Base-by-base conservation (phyloP, 1,284 basidiomycete species). In the Somion occarium region DNA sequence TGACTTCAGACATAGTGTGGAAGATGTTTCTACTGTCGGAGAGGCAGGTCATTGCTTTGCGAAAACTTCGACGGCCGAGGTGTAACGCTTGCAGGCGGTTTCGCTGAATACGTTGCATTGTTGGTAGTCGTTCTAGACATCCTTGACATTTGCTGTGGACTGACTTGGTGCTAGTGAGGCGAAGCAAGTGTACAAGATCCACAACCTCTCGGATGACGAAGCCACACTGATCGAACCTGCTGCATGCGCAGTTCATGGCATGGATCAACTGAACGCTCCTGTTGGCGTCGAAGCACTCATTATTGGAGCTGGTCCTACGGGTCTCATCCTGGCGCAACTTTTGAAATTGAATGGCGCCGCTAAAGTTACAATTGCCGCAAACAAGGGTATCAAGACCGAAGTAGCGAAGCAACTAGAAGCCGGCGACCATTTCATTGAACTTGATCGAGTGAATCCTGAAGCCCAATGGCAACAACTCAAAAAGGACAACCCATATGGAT, bases 381-480 rank as follows among this genome's bases (percentile, higher is more conserved):
- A 92, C 70, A 86, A 88, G 68, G 87, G 90, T 51, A 82, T 91
- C 67, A 94, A 94, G 74, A 92, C 85, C 71, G 78, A 88, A 55
- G 77, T 93, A 48, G 91, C 91, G 18, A 82, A 81, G 62, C 68
- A 88, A 57, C 76, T 93, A 25, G 76, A 85, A 7, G 87, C 83
- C 5, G 90, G 74, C 11, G 88, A 93, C 64, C 85, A 84, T 61
- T 93, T 92, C 66, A 75, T 93, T 59, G 91, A 92, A 64, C 75
- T 94, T 30, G 88, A 93, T 62, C 71, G 91, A 55, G 62, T 76
- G 55, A 75, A 88, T 63, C 85, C 90, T n/a, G 77, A 76, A n/a
- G 69, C 77, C 1, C 89, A 93, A 64, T 93, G 90, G 91, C 75
- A 73, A 34, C 71, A 87, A 66, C 70, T 94, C 58, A 90, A 85